Evolutionary conservation across 371 early-diverging fungal species (phyloP).

Genomic region (Blastocladiella emersonii): DNA sequence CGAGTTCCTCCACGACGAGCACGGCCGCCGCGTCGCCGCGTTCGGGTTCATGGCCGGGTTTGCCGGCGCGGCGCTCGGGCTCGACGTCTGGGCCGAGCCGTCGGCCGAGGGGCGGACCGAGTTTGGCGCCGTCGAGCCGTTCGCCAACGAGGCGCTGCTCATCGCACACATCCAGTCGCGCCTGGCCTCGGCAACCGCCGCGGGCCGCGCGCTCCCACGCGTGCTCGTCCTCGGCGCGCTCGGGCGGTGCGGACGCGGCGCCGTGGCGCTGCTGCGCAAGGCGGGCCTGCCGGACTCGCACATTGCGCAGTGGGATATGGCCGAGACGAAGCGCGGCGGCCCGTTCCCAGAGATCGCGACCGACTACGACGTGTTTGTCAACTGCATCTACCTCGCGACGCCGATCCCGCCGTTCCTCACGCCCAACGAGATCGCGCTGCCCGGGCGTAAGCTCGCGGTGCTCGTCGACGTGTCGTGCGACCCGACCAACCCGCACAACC

Average conservation of each 20-base stretch:
- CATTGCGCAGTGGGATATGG: slow-evolving; percentile 89
- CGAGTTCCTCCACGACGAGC: slow-evolving; percentile 77
- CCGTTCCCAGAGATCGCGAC: slow-evolving; percentile 79
- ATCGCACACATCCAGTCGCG: slow-evolving; percentile 54
- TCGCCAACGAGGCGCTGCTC: slow-evolving; percentile 67
- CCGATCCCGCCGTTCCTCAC: slow-evolving; percentile 91
- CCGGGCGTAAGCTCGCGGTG: slow-evolving; percentile 55
- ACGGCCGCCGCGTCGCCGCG: slow-evolving; percentile 85
- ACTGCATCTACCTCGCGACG: slow-evolving; percentile 88
- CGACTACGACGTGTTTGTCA: slow-evolving; percentile 83
- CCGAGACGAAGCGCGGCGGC: slow-evolving; percentile 82
- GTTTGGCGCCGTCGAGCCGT: slow-evolving; percentile 63
- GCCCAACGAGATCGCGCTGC: slow-evolving; percentile 47
- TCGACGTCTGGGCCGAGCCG: slow-evolving; percentile 77
- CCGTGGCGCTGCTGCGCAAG: slow-evolving; percentile 63
- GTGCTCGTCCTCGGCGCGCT: slow-evolving; percentile 95
- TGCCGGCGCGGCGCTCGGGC: slow-evolving; percentile 81
- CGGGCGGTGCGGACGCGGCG: slow-evolving; percentile 90
- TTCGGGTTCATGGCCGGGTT: slow-evolving; percentile 96
- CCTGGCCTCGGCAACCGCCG: slow-evolving; percentile 37
- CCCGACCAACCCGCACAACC: slow-evolving; percentile 92
- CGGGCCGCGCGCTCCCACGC: slow-evolving; percentile 44
- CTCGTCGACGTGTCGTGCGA: slow-evolving; percentile 93
- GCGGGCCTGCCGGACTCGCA: slow-evolving; percentile 76
- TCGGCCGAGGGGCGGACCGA: slow-evolving; percentile 5